Evolutionary conservation across 1,284 basidiomycete genomes (phyloP).

Genomic region (Ganoderma leucocontextum): DNA sequence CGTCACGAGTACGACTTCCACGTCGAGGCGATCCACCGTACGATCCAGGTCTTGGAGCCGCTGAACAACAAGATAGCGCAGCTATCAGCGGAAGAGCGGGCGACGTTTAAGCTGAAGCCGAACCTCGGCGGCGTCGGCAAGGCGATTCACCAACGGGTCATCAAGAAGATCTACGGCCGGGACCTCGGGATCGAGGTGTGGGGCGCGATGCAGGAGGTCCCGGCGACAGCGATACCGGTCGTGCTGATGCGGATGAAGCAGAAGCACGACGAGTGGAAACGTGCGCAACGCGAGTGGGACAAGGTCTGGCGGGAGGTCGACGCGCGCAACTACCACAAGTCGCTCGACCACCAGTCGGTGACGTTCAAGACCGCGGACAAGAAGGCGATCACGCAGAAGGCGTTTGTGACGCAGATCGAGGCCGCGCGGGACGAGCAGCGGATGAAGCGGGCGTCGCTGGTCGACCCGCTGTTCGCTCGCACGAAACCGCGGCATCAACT

Average conservation of each 20-base stretch:
- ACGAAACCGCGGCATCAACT: constrained; percentile 82
- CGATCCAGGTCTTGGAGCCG: constrained; percentile 92
- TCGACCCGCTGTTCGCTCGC: constrained; percentile 81
- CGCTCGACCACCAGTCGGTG: constrained; percentile 93
- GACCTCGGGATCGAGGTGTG: constrained; percentile 91
- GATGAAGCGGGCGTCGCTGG: constrained; percentile 78
- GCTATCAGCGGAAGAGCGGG: constrained; percentile 84
- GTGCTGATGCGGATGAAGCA: constrained; percentile 93
- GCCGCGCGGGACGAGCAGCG: constrained; percentile 87
- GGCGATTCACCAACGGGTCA: constrained; percentile 91
- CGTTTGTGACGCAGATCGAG: constrained; percentile 92
- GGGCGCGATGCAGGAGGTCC: constrained; percentile 92
- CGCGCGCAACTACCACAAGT: constrained; percentile 92
- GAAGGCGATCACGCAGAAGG: constrained; percentile 86
- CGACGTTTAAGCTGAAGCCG: constrained; percentile 88
- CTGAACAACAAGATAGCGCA: constrained; percentile 89
- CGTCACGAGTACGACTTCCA: constrained; percentile 99
- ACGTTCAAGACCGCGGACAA: constrained; percentile 94
- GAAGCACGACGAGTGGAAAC: constrained; percentile 99
- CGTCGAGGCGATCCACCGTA: constrained; percentile 96
- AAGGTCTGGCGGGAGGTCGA: constrained; percentile 99
- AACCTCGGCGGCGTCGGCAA: constrained; percentile 92
- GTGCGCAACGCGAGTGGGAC: constrained; percentile 99
- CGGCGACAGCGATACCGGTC: constrained; percentile 91
- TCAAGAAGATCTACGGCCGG: constrained; percentile 97